Base-by-base conservation (phyloP, 345 rosid species). In the Fremontodendron californicum region DNA sequence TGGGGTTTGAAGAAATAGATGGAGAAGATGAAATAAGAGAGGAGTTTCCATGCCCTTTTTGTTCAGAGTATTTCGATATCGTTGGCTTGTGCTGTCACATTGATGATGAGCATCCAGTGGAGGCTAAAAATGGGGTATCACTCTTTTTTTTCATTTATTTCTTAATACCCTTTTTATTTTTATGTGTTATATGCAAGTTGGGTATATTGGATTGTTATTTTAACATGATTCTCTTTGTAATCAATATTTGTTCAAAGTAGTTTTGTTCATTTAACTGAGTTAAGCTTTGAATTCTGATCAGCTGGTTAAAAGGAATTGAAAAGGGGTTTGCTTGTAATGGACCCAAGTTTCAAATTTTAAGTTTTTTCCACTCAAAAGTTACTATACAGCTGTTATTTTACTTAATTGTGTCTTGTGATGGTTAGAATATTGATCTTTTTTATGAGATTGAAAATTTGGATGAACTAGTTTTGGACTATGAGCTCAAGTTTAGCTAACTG, bases 11-110 rank as follows among this genome's bases (percentile, higher is more conserved):
- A 82, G 97, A 94, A 78, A 76, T 88, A 10, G 97, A 90, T 78
- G 97, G 88, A 66, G 98, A 94, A 80, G 96, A 90, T 84, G 97
- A 94, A 81, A 80, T 88, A 71, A 86, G 91, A 82, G 98, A 92
- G 85, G 98, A 94, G 86, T 93, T 90, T 82, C 90, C 93, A 27
- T 94, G 98, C 84, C 98, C 98, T 31, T 94, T 94, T 84, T 94
- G 97, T 78, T 85, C 97, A 7, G 95, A 94, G 72, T 88, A 86
- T 77, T 94, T 90, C 79, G 98, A 94, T 81, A 94, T 94, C 37
- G 91, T 88, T 52, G 94, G 97, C 77, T 85, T 93, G 79, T 94
- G 97, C 73, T 89, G 95, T 76, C 98, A 91, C 88, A 91, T 94
- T 61, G 97, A 94, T 25, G 97, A 94, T 64, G 93, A 88, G 81